phyloP scores from a whole-genome alignment of 2,329 filamentous ascomycete species.

The Elsinoe australis region DNA sequence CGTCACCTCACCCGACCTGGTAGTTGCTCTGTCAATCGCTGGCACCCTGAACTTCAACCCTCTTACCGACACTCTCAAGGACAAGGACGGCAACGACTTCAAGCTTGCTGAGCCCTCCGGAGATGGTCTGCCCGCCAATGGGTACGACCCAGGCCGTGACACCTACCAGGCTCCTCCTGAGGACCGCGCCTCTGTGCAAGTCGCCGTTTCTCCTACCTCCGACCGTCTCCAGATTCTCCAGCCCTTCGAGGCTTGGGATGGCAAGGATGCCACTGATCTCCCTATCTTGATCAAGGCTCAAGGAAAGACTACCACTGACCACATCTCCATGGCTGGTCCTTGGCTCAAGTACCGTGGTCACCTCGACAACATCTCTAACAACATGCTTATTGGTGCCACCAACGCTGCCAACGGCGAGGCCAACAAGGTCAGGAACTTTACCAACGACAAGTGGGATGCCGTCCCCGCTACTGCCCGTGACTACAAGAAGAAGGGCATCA shows the following conservation, averaged over 20 bases:
- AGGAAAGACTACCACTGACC: conserved; percentile 95
- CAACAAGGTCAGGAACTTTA: conserved; percentile 93
- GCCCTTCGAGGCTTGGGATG: conserved; percentile 83
- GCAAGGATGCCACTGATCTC: conserved; percentile 75
- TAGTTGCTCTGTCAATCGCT: conserved; percentile 77
- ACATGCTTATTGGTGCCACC: conserved; percentile 97
- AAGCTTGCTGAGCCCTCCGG: conserved; percentile 72
- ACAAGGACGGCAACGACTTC: conserved; percentile 95
- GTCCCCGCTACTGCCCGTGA: conserved; percentile 92
- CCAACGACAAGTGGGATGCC: conserved; percentile 73
- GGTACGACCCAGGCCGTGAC: conserved; percentile 85
- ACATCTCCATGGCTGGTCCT: conserved; percentile 69
- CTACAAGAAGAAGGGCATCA: conserved; percentile 95
- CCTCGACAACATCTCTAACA: conserved; percentile 99
- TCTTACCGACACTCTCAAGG: conserved; percentile 82
- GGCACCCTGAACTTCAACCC: conserved; percentile 91
- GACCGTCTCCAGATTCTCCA: conserved; percentile 89
- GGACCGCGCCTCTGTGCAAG: conserved; percentile 64
- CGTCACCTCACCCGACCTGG: conserved; percentile 82
- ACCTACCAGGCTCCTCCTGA: conserved; percentile 92
- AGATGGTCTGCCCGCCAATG: conserved; percentile 66
- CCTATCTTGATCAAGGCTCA: conserved; percentile 94
- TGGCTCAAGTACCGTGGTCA: conserved; percentile 99
- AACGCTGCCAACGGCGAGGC: conserved; percentile 94
- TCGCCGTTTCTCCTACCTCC: conserved; percentile 78